These are phyloP conservation scores for Microsporum canis DNA, from an alignment of 2,329 filamentous ascomycete species.

Conservation along the genomic window DNA sequence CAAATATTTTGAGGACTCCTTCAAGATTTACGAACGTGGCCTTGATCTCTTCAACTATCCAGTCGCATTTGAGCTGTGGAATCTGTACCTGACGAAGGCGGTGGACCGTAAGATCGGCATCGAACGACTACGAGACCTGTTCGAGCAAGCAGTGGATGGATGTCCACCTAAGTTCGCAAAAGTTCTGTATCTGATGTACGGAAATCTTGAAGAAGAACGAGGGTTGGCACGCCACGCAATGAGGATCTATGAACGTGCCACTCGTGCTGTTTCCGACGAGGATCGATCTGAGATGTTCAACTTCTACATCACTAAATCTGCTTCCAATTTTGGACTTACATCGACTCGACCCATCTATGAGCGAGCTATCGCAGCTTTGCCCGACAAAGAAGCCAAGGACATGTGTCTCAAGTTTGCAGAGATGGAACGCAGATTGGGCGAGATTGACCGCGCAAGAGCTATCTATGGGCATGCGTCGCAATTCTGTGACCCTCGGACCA, in stretches of 20 bases:
- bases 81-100: constrained; percentile 92
- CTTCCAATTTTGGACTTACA: constrained; percentile 91
- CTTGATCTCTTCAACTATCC: constrained; percentile 98
- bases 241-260: constrained; percentile 97
- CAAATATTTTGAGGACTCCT: constrained; percentile 91
- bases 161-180: constrained; percentile 95
- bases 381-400: constrained; percentile 82
- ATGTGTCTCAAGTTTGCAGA: constrained; percentile 99
- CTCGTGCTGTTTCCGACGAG: constrained; percentile 85
- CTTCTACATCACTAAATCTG: constrained; percentile 98
- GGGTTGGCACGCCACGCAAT: constrained; percentile 92
- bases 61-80: constrained; percentile 97
- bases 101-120: constrained; percentile 94
- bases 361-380: constrained; percentile 82
- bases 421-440: constrained; percentile 82
- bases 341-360: constrained; percentile 95
- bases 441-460: constrained; percentile 86
- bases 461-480: constrained; percentile 96
- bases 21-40: constrained; percentile 94
- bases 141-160: constrained; percentile 91
- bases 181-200: constrained; percentile 94
- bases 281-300: constrained; percentile 97
- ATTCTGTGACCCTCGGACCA: constrained; percentile 90
- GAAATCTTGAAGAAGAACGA: constrained; percentile 88
- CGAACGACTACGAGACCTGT: constrained; percentile 83